A percentile compares a stretch with the other conserved stretches of the same genome.
Evolutionary conservation across 305 asterid species (phyloP).

Genomic region (Rubia balearica): DNA sequence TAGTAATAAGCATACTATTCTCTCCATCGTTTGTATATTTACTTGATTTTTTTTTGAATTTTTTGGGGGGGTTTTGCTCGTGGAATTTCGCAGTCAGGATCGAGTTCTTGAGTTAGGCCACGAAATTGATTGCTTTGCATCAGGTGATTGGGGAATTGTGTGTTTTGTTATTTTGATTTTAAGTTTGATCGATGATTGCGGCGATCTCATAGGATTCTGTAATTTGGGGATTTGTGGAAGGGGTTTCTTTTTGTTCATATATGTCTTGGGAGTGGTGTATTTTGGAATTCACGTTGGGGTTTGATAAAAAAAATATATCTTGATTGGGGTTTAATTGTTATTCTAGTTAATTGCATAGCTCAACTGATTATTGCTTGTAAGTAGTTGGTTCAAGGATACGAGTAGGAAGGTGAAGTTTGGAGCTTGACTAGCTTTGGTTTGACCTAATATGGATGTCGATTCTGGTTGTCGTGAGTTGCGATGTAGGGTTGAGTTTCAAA

Average conservation of each 20-base stretch:
- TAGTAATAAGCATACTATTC: not conserved
- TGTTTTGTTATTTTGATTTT: not conserved
- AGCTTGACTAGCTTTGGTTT: not conserved
- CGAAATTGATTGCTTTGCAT: not conserved
- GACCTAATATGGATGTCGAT: not conserved
- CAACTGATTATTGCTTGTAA: not conserved
- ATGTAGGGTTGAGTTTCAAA: not conserved
- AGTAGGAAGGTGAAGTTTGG: not conserved
- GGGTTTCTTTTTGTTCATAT: not conserved
- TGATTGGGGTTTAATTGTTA: not conserved
- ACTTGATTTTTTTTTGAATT: not conserved
- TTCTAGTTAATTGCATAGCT: not conserved
- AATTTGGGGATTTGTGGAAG: slow-evolving; percentile 2
- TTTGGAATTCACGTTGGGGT: not conserved
- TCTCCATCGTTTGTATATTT: not conserved
- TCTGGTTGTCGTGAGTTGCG: not conserved
- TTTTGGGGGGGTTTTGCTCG: not conserved
- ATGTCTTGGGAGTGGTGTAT: not conserved
- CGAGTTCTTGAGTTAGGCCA: not conserved
- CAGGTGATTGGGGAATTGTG: slow-evolving; percentile 5
- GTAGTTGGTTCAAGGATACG: not conserved
- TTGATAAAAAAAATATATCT: not conserved
- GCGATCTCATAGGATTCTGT: slow-evolving; percentile 12
- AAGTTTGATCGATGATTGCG: not conserved
- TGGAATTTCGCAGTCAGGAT: not conserved